A percentile compares a stretch with the other conserved stretches of the same genome.
phyloP scores from a whole-genome alignment of 257 asterid species.

The Plantago major region DNA sequence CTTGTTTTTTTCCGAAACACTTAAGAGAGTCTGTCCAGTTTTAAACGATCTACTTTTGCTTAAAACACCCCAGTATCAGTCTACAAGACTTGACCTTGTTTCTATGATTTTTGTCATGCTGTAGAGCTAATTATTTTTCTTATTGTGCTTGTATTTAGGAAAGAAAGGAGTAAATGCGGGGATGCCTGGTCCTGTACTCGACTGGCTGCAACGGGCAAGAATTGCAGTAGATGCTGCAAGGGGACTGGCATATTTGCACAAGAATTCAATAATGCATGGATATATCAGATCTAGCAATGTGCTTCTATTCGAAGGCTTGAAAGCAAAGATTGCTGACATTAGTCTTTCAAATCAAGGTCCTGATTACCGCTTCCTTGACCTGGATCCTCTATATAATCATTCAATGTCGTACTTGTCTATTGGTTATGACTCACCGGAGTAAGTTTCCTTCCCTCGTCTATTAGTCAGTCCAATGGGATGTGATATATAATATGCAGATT shows the following conservation, averaged over 20 bases:
- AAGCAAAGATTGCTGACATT: constrained; percentile 84
- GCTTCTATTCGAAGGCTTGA: constrained; percentile 82
- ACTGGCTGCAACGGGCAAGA: constrained; percentile 86
- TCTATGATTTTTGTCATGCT: too few relatives aligned
- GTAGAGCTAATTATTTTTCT: too few relatives aligned
- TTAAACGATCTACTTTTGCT: too few relatives aligned
- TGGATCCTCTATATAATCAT: constrained; percentile 91
- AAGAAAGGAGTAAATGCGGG: constrained; percentile 95
- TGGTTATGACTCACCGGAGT: constrained; percentile 98
- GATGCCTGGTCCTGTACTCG: constrained; percentile 94
- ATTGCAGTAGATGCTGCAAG: constrained; percentile 90
- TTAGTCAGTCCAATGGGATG: neutral
- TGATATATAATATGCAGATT: too few relatives aligned
- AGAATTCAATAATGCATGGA: constrained; percentile 77
- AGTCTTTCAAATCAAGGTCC: constrained; percentile 89
- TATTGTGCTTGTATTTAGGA: constrained; percentile 35
- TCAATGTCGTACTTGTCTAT: constrained; percentile 75
- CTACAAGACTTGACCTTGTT: too few relatives aligned
- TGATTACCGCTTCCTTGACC: constrained; percentile 51
- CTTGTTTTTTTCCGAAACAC: too few relatives aligned
- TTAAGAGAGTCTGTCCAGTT: too few relatives aligned
- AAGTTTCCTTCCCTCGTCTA: constrained; percentile 24
- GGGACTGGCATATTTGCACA: constrained; percentile 42
- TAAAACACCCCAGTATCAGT: too few relatives aligned
- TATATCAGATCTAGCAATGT: constrained; percentile 95